Evolutionary conservation across 2,329 filamentous ascomycete genomes (phyloP), one percentile per base, ranked within the genome.

Genomic region (Lasiodiplodia gonubiensis): DNA sequence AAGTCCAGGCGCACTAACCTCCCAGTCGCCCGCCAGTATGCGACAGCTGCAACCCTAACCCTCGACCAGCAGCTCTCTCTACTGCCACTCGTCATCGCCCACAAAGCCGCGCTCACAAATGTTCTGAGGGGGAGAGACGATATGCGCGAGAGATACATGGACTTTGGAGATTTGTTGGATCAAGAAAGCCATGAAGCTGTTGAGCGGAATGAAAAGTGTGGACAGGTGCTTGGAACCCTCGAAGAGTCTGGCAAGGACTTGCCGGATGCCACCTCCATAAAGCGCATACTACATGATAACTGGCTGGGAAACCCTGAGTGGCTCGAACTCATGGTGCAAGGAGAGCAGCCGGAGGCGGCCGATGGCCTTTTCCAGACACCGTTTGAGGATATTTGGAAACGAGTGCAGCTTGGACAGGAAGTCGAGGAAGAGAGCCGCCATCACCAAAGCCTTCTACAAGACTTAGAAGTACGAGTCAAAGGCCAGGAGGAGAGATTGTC

Each of bases 261-360:
- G 69, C 10, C 60, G 68, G 76, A 71, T 71, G 73, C 74, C 2
- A 73, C 73, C 1, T 71, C 72, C 4, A 70, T 92, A 67, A 85
- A 89, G 71, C 86, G 86, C 51, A 83, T 86, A 2, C 80, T 93
- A 35, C 84, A 86, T 42, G 88, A 89, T 69, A 92, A 93, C 71
- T 97, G 93, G 93, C 84, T 91, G 16, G 93, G 92, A 2, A 88
- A 90, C 73, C 86, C 90, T 68, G 85, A 87, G 67, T 94, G 93
- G 90, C 85, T 92, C 72, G 86, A 92, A 57, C 83, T 87, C 2
- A 80, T 97, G 23, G 76, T 95, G 0, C 84, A 89, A 61, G 92
- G 92, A 2, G 89, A 92, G 54, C 81, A 83, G 23, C 81, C 81
- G 8, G 79, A 83, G 2, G 81, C 81, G 30, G 85, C 82, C 37